Evolutionary conservation across 257 asterid genomes (phyloP), one percentile per base, ranked within the genome.

Genomic region (Solanum tarapatanum): DNA sequence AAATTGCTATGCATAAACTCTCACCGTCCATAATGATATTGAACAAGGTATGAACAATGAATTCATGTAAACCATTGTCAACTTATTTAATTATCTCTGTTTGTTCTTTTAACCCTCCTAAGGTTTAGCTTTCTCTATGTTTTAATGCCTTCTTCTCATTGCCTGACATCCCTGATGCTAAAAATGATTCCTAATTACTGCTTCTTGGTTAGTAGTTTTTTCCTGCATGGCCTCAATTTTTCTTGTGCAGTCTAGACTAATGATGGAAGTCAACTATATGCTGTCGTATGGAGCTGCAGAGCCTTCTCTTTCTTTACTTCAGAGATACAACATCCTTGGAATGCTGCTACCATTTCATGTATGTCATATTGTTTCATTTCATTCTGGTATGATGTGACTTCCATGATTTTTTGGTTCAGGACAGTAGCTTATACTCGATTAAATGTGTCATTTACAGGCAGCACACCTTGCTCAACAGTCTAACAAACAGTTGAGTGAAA

Each of bases 201-300:
- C 33, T 37, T 76, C 33, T 39, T 41, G 62, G 62, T 77, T 77
- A 24, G 28, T 77, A 13, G 30, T 62, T 28, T 69, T 68, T 85
- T 45, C 39, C 58, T 68, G 86, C 85, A 64, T 36, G 83, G 30
- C 41, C 36, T 45, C 48, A 14, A 39, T 58, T 84, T 79, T 70
- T 91, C 88, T 77, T 77, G 84, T 64, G 87, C 94, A 94, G 98
- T 55, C 98, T 89, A 93, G 99, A 91, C 87, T 95, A 88, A 77
- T 74, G 88, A 82, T 94, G 94, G 99, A 95, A 92, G 85, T 97
- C 86, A 91, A 94, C 90, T 94, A 95, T 90, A 95, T 97, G 98
- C 93, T 97, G 45, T 93, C 99, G 28, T 97, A 93, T 91, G 99
- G 99, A 86, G 98, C 99, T 87, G 98, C 98, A 36, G 98, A 90